Evolutionary conservation across 116 monocot genomes (phyloP).

Genomic region (Thalassia testudinum): DNA sequence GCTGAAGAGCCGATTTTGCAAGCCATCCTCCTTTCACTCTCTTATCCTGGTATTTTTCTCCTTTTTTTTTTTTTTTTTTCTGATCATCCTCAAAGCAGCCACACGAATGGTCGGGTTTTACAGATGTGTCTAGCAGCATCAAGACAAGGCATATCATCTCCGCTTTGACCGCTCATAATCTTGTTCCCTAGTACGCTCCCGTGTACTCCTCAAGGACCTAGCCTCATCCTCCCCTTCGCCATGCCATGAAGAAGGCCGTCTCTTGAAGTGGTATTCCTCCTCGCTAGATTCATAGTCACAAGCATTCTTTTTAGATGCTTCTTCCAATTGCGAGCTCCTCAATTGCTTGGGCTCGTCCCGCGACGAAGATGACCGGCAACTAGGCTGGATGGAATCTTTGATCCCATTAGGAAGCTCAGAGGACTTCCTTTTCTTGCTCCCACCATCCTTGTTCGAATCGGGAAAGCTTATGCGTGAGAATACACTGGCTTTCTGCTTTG

Average conservation of each 20-base stretch:
- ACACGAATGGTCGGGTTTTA: too few relatives aligned
- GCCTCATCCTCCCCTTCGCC: slow-evolving; percentile 6
- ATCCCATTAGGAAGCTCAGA: slow-evolving; percentile 21
- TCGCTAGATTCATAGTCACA: slow-evolving; percentile 60
- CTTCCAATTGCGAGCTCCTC: background rate
- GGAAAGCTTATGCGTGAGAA: slow-evolving; percentile 98
- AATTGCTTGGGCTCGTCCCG: slow-evolving; percentile 5
- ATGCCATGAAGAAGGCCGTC: slow-evolving; percentile 20
- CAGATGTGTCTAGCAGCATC: too few relatives aligned
- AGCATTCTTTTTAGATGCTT: background rate
- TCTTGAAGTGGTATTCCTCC: slow-evolving; percentile 89
- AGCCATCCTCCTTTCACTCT: too few relatives aligned
- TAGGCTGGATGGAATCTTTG: slow-evolving; percentile 19
- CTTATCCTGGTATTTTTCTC: too few relatives aligned
- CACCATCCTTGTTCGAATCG: slow-evolving; percentile 4
- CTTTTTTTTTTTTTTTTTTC: too few relatives aligned
- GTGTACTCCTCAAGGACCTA: too few relatives aligned
- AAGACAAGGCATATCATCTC: too few relatives aligned
- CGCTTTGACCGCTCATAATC: too few relatives aligned
- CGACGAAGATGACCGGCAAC: background rate
- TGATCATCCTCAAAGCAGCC: too few relatives aligned
- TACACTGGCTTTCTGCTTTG: slow-evolving; percentile 77
- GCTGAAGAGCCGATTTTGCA: too few relatives aligned
- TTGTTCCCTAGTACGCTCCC: too few relatives aligned
- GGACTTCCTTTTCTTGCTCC: slow-evolving; percentile 17